Conservation (phyloP, 148 eudicot species). For the Rhododendron vialii region DNA sequence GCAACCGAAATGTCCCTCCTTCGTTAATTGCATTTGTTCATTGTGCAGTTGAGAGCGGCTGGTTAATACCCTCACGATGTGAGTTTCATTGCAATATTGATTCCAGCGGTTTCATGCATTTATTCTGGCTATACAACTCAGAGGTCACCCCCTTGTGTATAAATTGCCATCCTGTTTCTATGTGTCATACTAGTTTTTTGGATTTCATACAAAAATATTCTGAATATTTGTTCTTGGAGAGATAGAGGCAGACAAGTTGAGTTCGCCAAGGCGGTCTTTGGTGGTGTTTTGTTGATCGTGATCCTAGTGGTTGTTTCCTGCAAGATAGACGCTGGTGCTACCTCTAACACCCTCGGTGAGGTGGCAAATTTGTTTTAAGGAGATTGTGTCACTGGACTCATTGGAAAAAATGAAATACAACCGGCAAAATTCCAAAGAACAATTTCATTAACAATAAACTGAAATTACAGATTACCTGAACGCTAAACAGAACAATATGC, state of each 20-base stretch:
- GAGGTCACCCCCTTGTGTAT: neutral
- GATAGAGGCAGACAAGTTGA: neutral
- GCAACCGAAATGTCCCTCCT: neutral
- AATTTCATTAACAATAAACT: neutral
- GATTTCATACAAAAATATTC: neutral
- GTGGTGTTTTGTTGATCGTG: neutral
- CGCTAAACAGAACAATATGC: neutral
- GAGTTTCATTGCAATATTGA: neutral
- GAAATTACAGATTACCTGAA: neutral
- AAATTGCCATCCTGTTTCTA: too few relatives aligned
- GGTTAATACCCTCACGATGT: neutral
- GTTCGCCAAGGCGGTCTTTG: neutral
- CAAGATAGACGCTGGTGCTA: too few relatives aligned
- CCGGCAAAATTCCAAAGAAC: neutral
- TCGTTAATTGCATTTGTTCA: neutral
- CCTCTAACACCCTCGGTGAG: neutral
- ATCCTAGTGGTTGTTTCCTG: neutral
- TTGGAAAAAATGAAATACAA: neutral
- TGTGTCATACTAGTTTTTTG: too few relatives aligned
- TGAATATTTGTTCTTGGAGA: neutral
- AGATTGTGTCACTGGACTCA: neutral
- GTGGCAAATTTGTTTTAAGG: neutral
- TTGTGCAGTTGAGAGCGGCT: neutral
- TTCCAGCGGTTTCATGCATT: too few relatives aligned
- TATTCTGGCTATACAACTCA: neutral